Evolutionary conservation across 73 alveolate species (phyloP).

Genomic region (Tetrahymena malaccensis): DNA sequence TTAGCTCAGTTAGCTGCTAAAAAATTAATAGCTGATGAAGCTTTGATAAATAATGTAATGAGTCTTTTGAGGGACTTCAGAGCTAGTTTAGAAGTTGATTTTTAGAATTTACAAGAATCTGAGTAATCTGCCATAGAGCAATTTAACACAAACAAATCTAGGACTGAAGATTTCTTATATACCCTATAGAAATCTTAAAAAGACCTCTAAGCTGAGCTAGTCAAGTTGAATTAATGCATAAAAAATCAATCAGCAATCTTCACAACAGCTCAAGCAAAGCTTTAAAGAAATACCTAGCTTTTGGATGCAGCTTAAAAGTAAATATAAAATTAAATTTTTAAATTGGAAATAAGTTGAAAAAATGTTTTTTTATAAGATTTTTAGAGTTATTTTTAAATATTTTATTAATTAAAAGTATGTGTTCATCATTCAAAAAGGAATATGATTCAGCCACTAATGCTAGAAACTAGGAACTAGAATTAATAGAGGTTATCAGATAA

Average conservation of each 20-base stretch:
- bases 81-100: neutral
- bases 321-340: neutral
- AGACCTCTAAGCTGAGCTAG: neutral
- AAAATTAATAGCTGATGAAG: neutral
- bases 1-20: neutral
- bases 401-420: neutral
- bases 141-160: neutral
- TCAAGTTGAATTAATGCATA: neutral
- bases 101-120: neutral
- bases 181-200: neutral
- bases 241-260: neutral
- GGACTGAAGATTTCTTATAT: neutral
- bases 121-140: neutral
- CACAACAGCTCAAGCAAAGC: neutral
- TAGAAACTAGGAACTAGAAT: neutral
- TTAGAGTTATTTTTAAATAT: neutral
- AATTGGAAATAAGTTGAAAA: neutral
- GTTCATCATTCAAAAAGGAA: neutral
- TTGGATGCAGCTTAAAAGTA: neutral
- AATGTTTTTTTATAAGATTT: neutral
- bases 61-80: neutral
- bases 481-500: neutral
- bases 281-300: neutral
- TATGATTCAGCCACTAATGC: neutral
- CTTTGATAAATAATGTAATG: neutral